Evolutionary conservation across 1,284 basidiomycete genomes (phyloP).

Genomic region (Takashimella koratensis): DNA sequence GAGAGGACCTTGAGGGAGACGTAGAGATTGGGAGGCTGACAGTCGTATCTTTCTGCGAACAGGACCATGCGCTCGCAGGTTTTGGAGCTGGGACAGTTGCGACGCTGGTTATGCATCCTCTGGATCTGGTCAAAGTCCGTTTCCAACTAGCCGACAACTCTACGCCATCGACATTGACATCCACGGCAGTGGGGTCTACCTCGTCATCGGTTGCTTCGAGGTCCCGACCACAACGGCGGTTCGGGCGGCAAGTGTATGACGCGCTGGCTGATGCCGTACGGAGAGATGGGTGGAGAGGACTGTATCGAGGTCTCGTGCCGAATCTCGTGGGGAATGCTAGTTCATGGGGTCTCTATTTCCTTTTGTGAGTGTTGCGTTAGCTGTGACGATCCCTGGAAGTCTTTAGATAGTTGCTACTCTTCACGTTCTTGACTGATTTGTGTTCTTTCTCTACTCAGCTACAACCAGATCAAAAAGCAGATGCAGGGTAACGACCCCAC

Average conservation of each 20-base stretch:
- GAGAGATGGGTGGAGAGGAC: constrained; percentile 73
- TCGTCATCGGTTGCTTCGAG: constrained; percentile 8
- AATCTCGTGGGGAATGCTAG: constrained; percentile 96
- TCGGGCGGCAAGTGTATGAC: constrained; percentile 74
- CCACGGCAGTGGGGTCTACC: too few species aligned
- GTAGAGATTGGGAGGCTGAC: too few species aligned
- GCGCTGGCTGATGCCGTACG: constrained; percentile 71
- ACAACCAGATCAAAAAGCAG: constrained; percentile 86
- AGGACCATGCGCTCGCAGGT: constrained; percentile 90
- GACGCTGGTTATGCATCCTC: constrained; percentile 94
- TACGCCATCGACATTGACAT: background rate
- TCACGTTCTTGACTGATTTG: background rate
- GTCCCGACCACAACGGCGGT: constrained; percentile 54
- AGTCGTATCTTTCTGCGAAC: background rate
- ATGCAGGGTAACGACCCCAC: constrained; percentile 48
- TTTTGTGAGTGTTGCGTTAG: constrained; percentile 95
- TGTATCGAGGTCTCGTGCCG: constrained; percentile 85
- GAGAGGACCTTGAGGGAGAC: background rate
- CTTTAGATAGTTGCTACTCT: background rate
- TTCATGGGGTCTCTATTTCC: constrained; percentile 96
- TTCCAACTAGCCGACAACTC: constrained; percentile 76
- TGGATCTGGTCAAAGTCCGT: constrained; percentile 94
- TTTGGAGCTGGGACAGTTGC: constrained; percentile 89
- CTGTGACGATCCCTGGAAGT: too few species aligned
- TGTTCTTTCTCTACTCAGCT: constrained; percentile 60